Percentiles rank a stretch among this genome's conserved stretches.
phyloP scores from a whole-genome alignment of 306 rosid genomes.

The Cicer pinnatifidum region DNA sequence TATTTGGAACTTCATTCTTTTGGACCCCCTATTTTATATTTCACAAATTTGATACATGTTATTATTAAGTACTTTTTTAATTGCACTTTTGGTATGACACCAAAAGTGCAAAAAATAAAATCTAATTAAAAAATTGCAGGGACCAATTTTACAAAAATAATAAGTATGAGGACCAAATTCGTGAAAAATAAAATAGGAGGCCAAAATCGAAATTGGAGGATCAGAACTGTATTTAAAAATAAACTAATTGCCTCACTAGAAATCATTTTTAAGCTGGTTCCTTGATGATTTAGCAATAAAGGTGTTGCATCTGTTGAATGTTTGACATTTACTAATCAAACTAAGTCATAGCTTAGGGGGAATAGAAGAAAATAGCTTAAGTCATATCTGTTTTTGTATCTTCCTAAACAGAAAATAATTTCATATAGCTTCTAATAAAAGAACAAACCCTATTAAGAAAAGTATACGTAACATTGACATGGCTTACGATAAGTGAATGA shows the following conservation, averaged over 20 bases:
- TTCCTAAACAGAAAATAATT: conserved; percentile 17
- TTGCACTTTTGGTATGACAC: neutral
- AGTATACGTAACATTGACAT: neutral
- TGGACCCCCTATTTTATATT: conserved; percentile 8
- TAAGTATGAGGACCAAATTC: neutral
- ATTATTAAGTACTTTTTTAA: neutral
- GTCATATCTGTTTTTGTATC: conserved; percentile 27
- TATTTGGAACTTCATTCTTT: neutral
- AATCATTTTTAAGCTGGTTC: conserved; percentile 37
- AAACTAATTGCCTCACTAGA: conserved; percentile 38
- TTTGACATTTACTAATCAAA: conserved; percentile 35
- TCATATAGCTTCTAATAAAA: conserved; percentile 24
- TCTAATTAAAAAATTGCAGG: neutral
- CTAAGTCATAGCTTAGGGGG: conserved; percentile 13
- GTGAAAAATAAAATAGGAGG: no score
- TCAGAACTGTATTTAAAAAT: conserved; percentile 1
- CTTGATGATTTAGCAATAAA: conserved; percentile 31
- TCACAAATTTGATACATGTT: neutral
- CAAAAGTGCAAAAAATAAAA: neutral
- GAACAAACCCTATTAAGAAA: conserved; percentile 22
- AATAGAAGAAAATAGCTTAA: conserved; percentile 8
- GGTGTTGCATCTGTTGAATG: conserved; percentile 9
- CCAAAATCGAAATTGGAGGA: neutral
- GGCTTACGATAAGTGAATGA: conserved; percentile 17
- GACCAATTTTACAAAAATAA: neutral